These are phyloP conservation scores for Aspergillus bertholletiae DNA, from an alignment of 495 filamentous ascomycete species.

Conservation along the genomic window DNA sequence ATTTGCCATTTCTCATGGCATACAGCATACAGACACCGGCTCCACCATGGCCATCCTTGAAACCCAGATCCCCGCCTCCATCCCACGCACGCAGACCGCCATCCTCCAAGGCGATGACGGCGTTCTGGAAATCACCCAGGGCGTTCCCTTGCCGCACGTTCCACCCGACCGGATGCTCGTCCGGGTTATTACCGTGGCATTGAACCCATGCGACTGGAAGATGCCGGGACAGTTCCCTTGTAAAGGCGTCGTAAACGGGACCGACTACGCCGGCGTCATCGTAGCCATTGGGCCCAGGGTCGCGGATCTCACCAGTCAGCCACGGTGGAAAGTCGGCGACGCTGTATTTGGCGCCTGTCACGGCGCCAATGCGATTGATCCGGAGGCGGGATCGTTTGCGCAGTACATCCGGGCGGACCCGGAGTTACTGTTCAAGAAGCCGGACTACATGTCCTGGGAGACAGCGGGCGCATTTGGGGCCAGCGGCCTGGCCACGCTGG, in stretches of 20 bases:
- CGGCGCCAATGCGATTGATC: conserved; percentile 13
- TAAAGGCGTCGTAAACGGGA: conserved; percentile 34
- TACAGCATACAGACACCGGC: too few species aligned
- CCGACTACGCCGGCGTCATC: conserved; percentile 43
- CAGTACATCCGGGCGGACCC: conserved; percentile 16
- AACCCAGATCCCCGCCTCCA: too few species aligned
- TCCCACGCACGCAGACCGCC: too few species aligned
- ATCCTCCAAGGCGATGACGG: too few species aligned
- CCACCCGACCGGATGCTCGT: conserved; percentile 23
- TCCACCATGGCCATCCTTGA: too few species aligned
- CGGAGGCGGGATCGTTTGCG: conserved; percentile 23
- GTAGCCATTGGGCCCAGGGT: conserved; percentile 16
- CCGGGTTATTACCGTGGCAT: conserved; percentile 31
- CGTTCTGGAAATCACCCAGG: too few species aligned
- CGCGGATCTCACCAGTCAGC: too few species aligned
- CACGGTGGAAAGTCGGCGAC: conserved; percentile 21
- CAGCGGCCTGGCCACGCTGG: conserved; percentile 6
- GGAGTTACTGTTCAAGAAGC: conserved; percentile 13
- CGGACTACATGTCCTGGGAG: conserved; percentile 11
- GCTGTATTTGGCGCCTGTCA: conserved; percentile 19
- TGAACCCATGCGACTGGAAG: conserved; percentile 48
- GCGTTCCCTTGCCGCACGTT: conserved; percentile 11
- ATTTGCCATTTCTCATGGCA: too few species aligned
- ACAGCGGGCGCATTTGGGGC: conserved; percentile 19
- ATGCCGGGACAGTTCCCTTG: conserved; percentile 30